A percentile compares a stretch with the other conserved stretches of the same genome.
phyloP scores from a whole-genome alignment of 306 rosid genomes.

The Canavalia ensiformis region DNA sequence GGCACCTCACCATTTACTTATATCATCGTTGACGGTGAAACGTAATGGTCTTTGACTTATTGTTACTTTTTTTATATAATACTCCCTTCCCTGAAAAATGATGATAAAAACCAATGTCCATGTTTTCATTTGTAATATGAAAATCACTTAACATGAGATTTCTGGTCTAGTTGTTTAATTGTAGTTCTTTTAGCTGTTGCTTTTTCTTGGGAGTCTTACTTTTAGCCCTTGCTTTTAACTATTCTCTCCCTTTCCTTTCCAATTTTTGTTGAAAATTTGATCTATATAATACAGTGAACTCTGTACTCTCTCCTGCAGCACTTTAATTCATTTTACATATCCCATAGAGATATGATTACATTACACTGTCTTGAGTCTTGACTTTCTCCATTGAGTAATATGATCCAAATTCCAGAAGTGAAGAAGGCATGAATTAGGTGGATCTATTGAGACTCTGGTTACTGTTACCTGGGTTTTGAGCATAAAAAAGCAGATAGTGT shows the following conservation, averaged over 20 bases:
- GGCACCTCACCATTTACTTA: slow-evolving; percentile 87
- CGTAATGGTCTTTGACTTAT: slow-evolving; percentile 55
- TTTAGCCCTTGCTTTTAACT: neutral
- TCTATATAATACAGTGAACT: neutral
- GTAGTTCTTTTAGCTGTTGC: neutral
- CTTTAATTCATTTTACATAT: neutral
- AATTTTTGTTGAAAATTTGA: neutral
- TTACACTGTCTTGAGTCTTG: neutral
- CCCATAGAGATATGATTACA: neutral
- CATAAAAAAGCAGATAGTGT: neutral
- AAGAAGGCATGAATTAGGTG: neutral
- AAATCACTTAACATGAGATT: neutral
- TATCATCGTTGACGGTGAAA: slow-evolving; percentile 80
- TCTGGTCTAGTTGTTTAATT: slow-evolving; percentile 8
- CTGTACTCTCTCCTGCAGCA: neutral
- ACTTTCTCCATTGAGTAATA: neutral
- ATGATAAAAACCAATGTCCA: neutral
- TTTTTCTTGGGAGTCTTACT: neutral
- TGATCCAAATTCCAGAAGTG: neutral
- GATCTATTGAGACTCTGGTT: slow-evolving; percentile 1
- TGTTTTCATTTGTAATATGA: neutral
- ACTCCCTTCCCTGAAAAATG: neutral
- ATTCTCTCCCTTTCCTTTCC: neutral
- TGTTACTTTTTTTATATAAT: slow-evolving; percentile 22
- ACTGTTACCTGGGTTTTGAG: neutral